Evolutionary conservation across 164 flowering plant species (phyloP), one percentile per base, ranked within the genome.

Genomic region (Vitis labrusca): DNA sequence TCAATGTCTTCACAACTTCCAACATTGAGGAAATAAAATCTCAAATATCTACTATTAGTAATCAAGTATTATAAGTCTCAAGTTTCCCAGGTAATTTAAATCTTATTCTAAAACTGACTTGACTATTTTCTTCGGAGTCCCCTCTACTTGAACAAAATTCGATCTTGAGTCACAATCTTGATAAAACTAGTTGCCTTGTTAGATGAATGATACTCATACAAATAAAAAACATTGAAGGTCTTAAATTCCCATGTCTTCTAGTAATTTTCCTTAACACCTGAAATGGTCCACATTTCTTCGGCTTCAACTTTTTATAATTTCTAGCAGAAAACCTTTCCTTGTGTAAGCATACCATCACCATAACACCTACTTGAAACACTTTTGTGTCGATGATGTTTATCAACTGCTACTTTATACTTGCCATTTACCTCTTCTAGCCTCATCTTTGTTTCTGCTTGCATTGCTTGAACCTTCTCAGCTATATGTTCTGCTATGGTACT

Each of bases 291-390:
- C 5, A 57, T 7, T 57, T 57, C 59, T 57, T 57, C 2, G 19
- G 59, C 7, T 12, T 57, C 23, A 57, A 3, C 44, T 32, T 32
- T 3, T 32, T 19, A 19, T 19, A 19, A 32, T 6, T 32, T 32
- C 5, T 6, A 17, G 9, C 2, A 7, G 63, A 63, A 47, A 68
- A 23, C 8, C 56, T 44, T 10, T 59, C 71, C 11, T 68, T 68
- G 9, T 63, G 47, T 13, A 72, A 17, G 3, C 48, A 59, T 0
- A 72, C 65, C 75, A 66, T 66, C 0, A 67, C 71, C 10, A 1
- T 1, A 59, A 64, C 74, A 10, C 69, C 69, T 11, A 32, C 69
- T 7, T 19, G 27, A 27, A 71, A 71, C 8, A 57, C 11, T 19
- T 8, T 58, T 57, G 5, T 13, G 8, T 1, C 49, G 6, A 2